These are phyloP conservation scores for Phoma sp. DNA, from an alignment of 2,329 filamentous ascomycete genomes.

Conservation along the genomic window DNA sequence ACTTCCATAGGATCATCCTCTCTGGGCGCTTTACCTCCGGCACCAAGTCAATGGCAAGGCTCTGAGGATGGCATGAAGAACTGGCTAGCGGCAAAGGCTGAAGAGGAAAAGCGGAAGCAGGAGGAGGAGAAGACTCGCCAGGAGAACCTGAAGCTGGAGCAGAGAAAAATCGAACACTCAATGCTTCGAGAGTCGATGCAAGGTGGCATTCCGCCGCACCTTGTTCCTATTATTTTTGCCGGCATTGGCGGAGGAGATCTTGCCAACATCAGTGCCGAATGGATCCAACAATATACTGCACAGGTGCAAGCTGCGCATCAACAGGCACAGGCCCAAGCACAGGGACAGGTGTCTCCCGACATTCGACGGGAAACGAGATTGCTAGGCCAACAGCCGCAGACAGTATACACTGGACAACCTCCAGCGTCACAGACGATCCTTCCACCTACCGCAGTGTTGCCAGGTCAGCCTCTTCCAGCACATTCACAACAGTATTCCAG, in stretches of 20 bases:
- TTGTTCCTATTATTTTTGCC: conserved; percentile 63
- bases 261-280: conserved; percentile 58
- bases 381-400: conserved; percentile 49
- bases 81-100: conserved; percentile 60
- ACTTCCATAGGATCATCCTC: conserved; percentile 23
- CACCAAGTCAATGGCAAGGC: conserved; percentile 58
- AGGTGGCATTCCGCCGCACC: conserved; percentile 59
- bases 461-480: conserved; percentile 48
- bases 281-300: conserved; percentile 58
- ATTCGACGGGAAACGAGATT: conserved; percentile 53
- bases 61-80: conserved; percentile 61
- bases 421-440: conserved; percentile 42
- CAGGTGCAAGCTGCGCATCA: conserved; percentile 56
- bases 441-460: conserved; percentile 44
- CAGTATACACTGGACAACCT: conserved; percentile 39
- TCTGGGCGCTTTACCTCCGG: conserved; percentile 53
- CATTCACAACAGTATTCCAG: conserved; percentile 48
- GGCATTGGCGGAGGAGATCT: conserved; percentile 59
- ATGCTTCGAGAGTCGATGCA: conserved; percentile 62
- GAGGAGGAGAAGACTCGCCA: conserved; percentile 63
- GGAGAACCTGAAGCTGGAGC: conserved; percentile 58
- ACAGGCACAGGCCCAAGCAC: conserved; percentile 52
- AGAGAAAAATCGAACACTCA: conserved; percentile 60
- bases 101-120: conserved; percentile 62
- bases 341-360: conserved; percentile 52